phyloP scores from a whole-genome alignment of 2,329 filamentous ascomycete genomes.

The Phyllosticta capitalensis region DNA sequence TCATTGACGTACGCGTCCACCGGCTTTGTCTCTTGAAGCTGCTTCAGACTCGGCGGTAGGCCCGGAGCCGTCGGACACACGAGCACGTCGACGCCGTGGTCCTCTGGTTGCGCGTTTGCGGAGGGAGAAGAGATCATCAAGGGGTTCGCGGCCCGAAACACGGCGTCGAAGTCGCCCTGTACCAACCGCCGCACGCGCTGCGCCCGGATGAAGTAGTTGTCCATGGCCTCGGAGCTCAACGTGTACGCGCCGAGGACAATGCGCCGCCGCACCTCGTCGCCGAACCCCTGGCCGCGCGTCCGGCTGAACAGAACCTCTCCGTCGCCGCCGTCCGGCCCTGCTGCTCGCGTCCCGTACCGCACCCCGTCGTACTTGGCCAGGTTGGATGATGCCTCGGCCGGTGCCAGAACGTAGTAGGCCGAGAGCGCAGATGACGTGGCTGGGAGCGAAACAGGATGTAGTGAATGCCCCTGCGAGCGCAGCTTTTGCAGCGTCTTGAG shows the following conservation, averaged over 20 bases:
- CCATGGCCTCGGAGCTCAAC: slow-evolving; percentile 78
- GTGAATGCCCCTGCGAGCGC: slow-evolving; percentile 53
- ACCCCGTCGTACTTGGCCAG: slow-evolving; percentile 94
- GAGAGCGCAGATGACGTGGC: slow-evolving; percentile 77
- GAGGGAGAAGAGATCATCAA: slow-evolving; percentile 34
- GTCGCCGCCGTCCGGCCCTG: slow-evolving; percentile 46
- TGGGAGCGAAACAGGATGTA: slow-evolving; percentile 72
- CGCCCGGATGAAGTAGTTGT: slow-evolving; percentile 94
- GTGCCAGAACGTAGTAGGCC: slow-evolving; percentile 91
- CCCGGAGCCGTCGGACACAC: slow-evolving; percentile 81
- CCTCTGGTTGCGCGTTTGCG: slow-evolving; percentile 23
- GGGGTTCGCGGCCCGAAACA: slow-evolving; percentile 63
- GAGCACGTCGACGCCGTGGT: slow-evolving; percentile 70
- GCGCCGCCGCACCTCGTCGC: slow-evolving; percentile 73
- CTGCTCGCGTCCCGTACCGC: slow-evolving; percentile 63
- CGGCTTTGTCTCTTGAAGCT: slow-evolving; percentile 28
- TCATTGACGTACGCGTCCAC: slow-evolving; percentile 87
- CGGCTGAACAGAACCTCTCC: slow-evolving; percentile 54
- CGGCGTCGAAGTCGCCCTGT: slow-evolving; percentile 73
- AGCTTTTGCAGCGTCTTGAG: slow-evolving; percentile 49
- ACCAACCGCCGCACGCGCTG: slow-evolving; percentile 80
- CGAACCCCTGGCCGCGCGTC: slow-evolving; percentile 67
- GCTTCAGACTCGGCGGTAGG: slow-evolving; percentile 53
- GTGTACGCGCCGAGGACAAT: slow-evolving; percentile 87
- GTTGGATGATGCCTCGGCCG: slow-evolving; percentile 91